Evolutionary conservation across 495 filamentous ascomycete genomes (phyloP).

Genomic region (Aspergillus taichungensis): DNA sequence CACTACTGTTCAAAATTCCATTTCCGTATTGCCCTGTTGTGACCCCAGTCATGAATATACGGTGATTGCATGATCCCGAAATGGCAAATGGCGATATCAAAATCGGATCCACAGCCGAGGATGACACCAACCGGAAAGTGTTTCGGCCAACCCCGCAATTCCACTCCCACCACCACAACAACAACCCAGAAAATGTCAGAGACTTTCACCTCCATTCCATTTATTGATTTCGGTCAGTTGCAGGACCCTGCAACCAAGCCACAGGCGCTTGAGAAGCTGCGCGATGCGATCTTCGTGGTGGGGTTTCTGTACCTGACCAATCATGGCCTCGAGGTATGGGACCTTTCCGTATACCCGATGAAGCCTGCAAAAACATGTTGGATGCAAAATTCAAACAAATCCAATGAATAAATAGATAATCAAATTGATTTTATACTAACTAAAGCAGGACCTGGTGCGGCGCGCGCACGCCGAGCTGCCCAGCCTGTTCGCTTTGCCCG

Average conservation of each 20-base stretch:
- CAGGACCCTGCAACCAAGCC: conserved; percentile 58
- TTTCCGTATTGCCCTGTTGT: too few relatives aligned
- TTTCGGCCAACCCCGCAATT: too few relatives aligned
- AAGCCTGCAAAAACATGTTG: too few relatives aligned
- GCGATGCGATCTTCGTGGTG: conserved; percentile 75
- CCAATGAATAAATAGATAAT: not conserved
- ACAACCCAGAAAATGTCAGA: conserved; percentile 11
- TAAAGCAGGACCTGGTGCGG: conserved; percentile 54
- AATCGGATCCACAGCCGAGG: too few relatives aligned
- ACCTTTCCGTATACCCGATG: not conserved
- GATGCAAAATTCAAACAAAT: not conserved
- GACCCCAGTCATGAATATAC: too few relatives aligned
- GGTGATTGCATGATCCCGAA: too few relatives aligned
- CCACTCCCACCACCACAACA: too few relatives aligned
- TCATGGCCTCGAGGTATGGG: conserved; percentile 58
- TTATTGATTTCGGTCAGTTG: conserved; percentile 64
- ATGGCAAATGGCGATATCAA: too few relatives aligned
- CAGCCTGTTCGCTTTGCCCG: conserved; percentile 70
- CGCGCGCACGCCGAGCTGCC: conserved; percentile 62
- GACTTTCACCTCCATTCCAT: conserved; percentile 64
- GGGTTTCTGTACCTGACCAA: conserved; percentile 89
- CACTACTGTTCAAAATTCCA: too few relatives aligned
- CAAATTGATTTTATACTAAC: conserved; percentile 8
- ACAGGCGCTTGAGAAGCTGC: conserved; percentile 60
- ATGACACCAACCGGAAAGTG: too few relatives aligned